Conservation (phyloP, 371 early-diverging fungal species). For the Mortierella polycephala region DNA sequence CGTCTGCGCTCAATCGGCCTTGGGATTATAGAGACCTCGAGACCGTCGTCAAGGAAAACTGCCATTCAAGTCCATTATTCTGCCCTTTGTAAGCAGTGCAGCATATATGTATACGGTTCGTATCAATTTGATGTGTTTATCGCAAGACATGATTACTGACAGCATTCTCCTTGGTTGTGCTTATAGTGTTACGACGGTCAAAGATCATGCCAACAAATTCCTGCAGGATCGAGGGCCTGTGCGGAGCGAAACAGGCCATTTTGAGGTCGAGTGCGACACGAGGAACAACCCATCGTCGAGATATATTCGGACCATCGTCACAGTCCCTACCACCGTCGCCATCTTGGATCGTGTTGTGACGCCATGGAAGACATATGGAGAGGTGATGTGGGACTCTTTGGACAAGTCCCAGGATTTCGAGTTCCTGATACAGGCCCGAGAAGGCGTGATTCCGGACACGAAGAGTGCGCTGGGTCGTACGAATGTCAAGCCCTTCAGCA, state of each 20-base stretch:
- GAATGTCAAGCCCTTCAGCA: slow-evolving; percentile 44
- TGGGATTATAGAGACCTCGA: slow-evolving; percentile 40
- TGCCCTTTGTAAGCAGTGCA: slow-evolving; percentile 27
- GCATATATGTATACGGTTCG: too few species aligned
- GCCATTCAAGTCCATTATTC: slow-evolving; percentile 10
- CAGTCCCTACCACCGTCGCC: slow-evolving; percentile 28
- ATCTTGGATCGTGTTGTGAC: slow-evolving; percentile 42
- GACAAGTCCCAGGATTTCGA: slow-evolving; percentile 37
- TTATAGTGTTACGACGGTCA: slow-evolving; percentile 17
- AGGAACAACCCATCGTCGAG: slow-evolving; percentile 33
- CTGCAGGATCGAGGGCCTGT: slow-evolving; percentile 18
- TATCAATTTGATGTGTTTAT: too few species aligned
- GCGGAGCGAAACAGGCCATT: slow-evolving; percentile 24
- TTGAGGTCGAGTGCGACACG: slow-evolving; percentile 29
- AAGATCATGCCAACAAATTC: slow-evolving; percentile 8
- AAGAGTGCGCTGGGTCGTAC: slow-evolving; percentile 39
- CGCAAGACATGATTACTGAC: too few species aligned
- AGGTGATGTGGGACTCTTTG: slow-evolving; percentile 36
- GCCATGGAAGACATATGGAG: slow-evolving; percentile 44
- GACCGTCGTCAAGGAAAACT: slow-evolving; percentile 9
- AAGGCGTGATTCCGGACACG: slow-evolving; percentile 24
- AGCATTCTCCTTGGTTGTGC: too few species aligned
- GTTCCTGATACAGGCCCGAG: slow-evolving; percentile 32
- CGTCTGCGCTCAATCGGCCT: not conserved
- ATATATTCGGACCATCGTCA: slow-evolving; percentile 25